phyloP scores from a whole-genome alignment of 768 basidiomycete species.

The Boletus rufocinnamomeus region DNA sequence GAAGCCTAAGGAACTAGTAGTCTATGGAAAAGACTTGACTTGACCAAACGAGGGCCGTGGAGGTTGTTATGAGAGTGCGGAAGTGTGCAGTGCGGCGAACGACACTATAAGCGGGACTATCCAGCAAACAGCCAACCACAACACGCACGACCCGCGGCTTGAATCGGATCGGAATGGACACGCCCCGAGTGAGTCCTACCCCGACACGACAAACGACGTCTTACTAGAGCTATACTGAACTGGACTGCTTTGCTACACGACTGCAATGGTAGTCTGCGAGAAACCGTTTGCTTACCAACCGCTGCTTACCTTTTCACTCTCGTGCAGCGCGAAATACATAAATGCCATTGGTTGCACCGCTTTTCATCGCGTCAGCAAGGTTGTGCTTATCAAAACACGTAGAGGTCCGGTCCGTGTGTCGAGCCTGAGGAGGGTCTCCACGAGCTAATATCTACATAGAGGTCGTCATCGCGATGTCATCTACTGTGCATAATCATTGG shows the following conservation, averaged over 20 bases:
- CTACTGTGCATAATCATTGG: not conserved
- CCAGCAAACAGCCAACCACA: conserved; percentile 10
- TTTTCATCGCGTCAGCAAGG: not conserved
- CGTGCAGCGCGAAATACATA: not conserved
- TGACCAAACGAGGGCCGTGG: conserved; percentile 17
- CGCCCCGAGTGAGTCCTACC: not conserved
- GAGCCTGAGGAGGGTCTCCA: no score
- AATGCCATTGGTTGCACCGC: not conserved
- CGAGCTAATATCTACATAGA: no score
- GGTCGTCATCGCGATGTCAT: not conserved
- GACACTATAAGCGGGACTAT: not conserved
- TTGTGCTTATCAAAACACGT: not conserved
- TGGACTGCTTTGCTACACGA: not conserved
- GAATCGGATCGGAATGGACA: conserved; percentile 11
- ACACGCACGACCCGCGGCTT: conserved; percentile 3
- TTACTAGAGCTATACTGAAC: not conserved
- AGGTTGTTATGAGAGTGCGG: conserved; percentile 26
- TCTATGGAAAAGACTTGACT: conserved; percentile 23
- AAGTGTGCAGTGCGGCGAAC: not conserved
- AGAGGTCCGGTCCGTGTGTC: not conserved
- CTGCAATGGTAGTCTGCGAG: not conserved
- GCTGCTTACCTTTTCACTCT: not conserved
- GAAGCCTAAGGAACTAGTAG: conserved; percentile 33
- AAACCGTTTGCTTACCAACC: not conserved
- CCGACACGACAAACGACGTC: not conserved